These are phyloP conservation scores for Hebeloma cylindrosporum DNA, from an alignment of 768 basidiomycete genomes.

Conservation along the genomic window DNA sequence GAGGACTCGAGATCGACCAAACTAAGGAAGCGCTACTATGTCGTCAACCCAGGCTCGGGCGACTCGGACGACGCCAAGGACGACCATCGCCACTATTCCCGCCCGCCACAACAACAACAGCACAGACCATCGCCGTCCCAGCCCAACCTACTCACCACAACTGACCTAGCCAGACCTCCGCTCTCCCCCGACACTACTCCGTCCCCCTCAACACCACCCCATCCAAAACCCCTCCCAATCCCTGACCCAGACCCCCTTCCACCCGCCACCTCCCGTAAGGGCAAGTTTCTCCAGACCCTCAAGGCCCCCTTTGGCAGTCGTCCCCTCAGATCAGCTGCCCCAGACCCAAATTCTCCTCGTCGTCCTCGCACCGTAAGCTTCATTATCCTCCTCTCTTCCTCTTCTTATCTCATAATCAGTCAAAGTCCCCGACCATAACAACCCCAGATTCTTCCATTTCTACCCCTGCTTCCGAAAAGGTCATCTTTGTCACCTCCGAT, in stretches of 20 bases:
- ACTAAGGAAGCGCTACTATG: slow-evolving; percentile 47
- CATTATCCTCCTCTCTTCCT: slow-evolving; percentile 20
- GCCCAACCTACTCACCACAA: slow-evolving; percentile 28
- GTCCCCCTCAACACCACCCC: slow-evolving; percentile 67
- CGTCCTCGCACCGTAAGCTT: slow-evolving; percentile 37
- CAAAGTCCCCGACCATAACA: slow-evolving; percentile 42
- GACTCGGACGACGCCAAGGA: slow-evolving; percentile 35
- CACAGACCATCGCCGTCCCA: slow-evolving; percentile 21
- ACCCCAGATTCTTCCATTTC: slow-evolving; percentile 33
- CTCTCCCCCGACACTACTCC: slow-evolving; percentile 71
- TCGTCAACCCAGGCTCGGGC: slow-evolving; percentile 63
- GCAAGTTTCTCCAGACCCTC: slow-evolving; percentile 34
- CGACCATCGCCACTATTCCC: slow-evolving; percentile 19
- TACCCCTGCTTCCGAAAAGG: slow-evolving; percentile 35
- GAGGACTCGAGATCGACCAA: slow-evolving; percentile 53
- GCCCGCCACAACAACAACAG: slow-evolving; percentile 3
- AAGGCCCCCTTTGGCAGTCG: slow-evolving; percentile 33
- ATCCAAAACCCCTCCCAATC: slow-evolving; percentile 42
- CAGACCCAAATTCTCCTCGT: slow-evolving; percentile 21
- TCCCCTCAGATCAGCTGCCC: slow-evolving; percentile 21
- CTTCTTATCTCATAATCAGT: slow-evolving; percentile 10
- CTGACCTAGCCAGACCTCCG: slow-evolving; percentile 37
- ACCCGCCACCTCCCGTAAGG: slow-evolving; percentile 28
- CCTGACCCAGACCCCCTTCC: slow-evolving; percentile 25
- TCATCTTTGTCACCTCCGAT: slow-evolving; percentile 73